Percentiles rank a stretch among this genome's conserved stretches.
These are phyloP conservation scores for Microbotryum intermedium DNA, from an alignment of 1,284 basidiomycete species.

Conservation along the genomic window DNA sequence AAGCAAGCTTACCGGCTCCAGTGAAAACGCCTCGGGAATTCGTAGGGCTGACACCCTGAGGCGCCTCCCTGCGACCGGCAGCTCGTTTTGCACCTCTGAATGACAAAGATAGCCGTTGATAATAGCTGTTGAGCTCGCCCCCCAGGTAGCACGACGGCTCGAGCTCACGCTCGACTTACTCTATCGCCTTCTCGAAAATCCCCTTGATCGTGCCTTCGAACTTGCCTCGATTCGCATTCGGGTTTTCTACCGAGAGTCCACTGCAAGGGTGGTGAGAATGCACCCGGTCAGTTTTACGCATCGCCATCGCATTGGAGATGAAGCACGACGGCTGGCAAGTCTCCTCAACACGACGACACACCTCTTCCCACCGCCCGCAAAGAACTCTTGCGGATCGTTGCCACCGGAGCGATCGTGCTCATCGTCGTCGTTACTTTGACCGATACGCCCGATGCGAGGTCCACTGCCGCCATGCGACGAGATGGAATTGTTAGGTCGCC, in stretches of 20 bases:
- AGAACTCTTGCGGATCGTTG: constrained; percentile 55
- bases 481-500: constrained; percentile 10
- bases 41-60: neutral
- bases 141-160: neutral
- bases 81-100: neutral
- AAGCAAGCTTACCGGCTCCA: constrained; percentile 9
- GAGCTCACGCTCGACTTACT: constrained; percentile 48
- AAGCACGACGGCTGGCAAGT: too few species aligned
- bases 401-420: constrained; percentile 44
- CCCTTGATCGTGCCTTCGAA: constrained; percentile 64
- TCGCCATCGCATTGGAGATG: neutral
- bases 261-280: constrained; percentile 43
- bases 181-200: constrained; percentile 69
- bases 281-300: neutral
- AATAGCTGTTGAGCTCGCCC: neutral
- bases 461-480: constrained; percentile 3
- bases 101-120: neutral
- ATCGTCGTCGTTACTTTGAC: constrained; percentile 46
- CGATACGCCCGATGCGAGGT: constrained; percentile 21
- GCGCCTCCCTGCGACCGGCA: neutral
- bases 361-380: constrained; percentile 82
- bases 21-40: constrained; percentile 7
- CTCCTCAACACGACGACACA: constrained; percentile 35
- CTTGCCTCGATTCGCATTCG: constrained; percentile 51
- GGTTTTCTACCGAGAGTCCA: constrained; percentile 83